phyloP scores from a whole-genome alignment of 306 rosid species.

The Purshia tridentata region DNA sequence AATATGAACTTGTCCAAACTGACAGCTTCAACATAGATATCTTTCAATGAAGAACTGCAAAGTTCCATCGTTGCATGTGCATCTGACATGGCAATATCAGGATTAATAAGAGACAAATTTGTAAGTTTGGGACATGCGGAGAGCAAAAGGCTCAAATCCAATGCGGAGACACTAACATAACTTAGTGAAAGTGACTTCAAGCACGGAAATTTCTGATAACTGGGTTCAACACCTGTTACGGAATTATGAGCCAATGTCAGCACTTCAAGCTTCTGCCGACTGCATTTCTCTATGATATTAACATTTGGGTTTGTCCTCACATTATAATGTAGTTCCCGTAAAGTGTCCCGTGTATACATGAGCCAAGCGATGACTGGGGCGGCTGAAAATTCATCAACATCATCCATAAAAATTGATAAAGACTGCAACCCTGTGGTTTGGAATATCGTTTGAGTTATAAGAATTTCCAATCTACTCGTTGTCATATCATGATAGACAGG shows the following conservation, averaged over 20 bases:
- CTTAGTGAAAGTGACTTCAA: conserved; percentile 69
- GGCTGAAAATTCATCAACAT: conserved; percentile 66
- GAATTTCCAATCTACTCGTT: conserved; percentile 57
- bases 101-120: conserved; percentile 54
- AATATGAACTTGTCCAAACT: conserved; percentile 60
- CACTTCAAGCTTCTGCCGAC: conserved; percentile 63
- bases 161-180: conserved; percentile 56
- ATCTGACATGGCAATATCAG: conserved; percentile 70
- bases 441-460: conserved; percentile 79
- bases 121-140: conserved; percentile 61
- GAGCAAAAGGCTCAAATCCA: conserved; percentile 76
- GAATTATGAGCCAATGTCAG: conserved; percentile 59
- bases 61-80: conserved; percentile 54
- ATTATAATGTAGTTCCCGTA: conserved; percentile 52
- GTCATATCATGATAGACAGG: conserved; percentile 48
- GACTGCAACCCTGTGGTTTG: conserved; percentile 68
- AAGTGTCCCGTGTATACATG: conserved; percentile 65
- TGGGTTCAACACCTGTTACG: conserved; percentile 65
- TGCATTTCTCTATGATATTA: conserved; percentile 66
- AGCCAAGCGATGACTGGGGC: conserved; percentile 80
- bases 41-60: conserved; percentile 62
- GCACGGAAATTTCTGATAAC: conserved; percentile 67
- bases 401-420: conserved; percentile 70
- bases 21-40: conserved; percentile 55
- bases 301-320: conserved; percentile 59